These are phyloP conservation scores for Aspergillus pseudonomiae DNA, from an alignment of 2,329 filamentous ascomycete genomes.

Conservation along the genomic window DNA sequence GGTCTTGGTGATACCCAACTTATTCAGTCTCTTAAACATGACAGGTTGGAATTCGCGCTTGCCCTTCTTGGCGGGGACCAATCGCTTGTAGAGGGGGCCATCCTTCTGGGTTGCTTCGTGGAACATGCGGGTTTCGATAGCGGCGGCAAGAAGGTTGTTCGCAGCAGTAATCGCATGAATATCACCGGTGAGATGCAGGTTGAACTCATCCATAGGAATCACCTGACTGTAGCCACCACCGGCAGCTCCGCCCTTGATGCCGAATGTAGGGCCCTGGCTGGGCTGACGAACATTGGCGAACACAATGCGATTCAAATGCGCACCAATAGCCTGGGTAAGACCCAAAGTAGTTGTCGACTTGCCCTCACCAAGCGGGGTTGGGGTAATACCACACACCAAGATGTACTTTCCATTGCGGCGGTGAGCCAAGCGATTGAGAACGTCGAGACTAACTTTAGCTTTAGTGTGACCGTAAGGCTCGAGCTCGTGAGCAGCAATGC, in stretches of 20 bases:
- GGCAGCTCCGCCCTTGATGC: conserved; percentile 97
- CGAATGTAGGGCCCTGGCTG: conserved; percentile 95
- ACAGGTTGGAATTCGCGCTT: conserved; percentile 83
- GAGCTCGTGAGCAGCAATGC: conserved; percentile 83
- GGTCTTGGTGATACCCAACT: conserved; percentile 94
- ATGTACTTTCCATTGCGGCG: conserved; percentile 88
- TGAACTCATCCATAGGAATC: conserved; percentile 99
- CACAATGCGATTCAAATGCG: conserved; percentile 80
- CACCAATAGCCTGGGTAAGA: conserved; percentile 87
- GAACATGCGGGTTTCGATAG: conserved; percentile 97
- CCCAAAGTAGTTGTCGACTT: conserved; percentile 99
- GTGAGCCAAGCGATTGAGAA: conserved; percentile 83
- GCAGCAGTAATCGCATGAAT: conserved; percentile 97
- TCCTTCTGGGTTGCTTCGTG: conserved; percentile 96
- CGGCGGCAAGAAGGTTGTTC: conserved; percentile 94
- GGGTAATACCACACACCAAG: conserved; percentile 92
- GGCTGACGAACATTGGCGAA: conserved; percentile 98
- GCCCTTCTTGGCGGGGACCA: conserved; percentile 89
- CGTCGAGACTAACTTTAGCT: conserved; percentile 84
- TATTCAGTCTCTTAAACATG: conserved; percentile 92
- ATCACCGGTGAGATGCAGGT: conserved; percentile 94
- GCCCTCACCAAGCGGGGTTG: conserved; percentile 92
- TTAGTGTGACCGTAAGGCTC: conserved; percentile 96
- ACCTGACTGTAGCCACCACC: conserved; percentile 98
- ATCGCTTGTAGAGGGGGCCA: conserved; percentile 78